A percentile compares a stretch with the other conserved stretches of the same genome.
Conservation (phyloP, 129 eudicot species). For the Artemisia tridentata region DNA sequence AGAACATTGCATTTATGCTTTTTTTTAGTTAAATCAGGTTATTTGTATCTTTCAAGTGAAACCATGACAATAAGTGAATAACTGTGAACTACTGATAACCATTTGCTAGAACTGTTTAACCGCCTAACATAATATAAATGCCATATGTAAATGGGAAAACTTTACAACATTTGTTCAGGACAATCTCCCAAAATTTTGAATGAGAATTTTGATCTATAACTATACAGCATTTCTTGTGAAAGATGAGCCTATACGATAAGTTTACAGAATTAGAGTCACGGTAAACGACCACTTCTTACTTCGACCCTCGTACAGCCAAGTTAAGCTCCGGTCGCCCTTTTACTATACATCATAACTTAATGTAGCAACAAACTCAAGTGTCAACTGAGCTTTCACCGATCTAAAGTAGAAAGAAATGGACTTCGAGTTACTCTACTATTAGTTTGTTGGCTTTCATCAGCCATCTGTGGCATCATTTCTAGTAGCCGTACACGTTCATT, state of each 20-base stretch:
- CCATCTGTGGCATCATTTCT: constrained; percentile 56
- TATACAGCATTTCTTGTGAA: constrained; percentile 12
- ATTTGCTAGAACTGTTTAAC: background rate
- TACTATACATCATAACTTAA: constrained; percentile 21
- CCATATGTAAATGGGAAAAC: background rate
- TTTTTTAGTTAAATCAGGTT: too few relatives aligned
- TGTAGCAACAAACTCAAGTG: background rate
- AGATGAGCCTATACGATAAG: background rate
- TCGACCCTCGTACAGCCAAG: background rate
- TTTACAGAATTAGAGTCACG: too few relatives aligned
- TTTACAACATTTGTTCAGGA: background rate
- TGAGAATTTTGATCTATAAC: constrained; percentile 2
- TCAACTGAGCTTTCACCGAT: constrained; percentile 41
- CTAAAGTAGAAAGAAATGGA: constrained; percentile 60
- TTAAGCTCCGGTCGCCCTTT: background rate
- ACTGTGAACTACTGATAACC: too few relatives aligned
- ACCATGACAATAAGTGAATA: too few relatives aligned
- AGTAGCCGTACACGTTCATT: constrained; percentile 63
- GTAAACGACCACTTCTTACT: background rate
- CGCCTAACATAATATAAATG: background rate
- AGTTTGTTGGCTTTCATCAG: constrained; percentile 40
- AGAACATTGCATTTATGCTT: too few relatives aligned
- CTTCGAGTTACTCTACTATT: constrained; percentile 37
- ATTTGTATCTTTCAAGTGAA: too few relatives aligned
- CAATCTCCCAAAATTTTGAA: background rate